A percentile compares a stretch with the other conserved stretches of the same genome.
Conservation (phyloP, 1,284 basidiomycete genomes). For the Microbotryum saponariae region DNA sequence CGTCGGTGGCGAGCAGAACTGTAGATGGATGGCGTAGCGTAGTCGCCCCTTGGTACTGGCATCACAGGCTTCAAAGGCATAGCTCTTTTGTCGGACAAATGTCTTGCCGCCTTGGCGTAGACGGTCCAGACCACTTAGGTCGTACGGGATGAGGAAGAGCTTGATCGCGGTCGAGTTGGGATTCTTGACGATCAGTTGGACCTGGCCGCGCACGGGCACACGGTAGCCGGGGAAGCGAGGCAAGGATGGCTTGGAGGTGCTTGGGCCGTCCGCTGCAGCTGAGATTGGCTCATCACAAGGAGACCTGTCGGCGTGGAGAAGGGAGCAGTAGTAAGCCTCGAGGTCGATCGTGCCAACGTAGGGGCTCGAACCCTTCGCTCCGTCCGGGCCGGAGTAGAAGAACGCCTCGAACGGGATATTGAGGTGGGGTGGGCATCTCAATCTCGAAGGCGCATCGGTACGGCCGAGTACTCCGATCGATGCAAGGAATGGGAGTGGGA, state of each 20-base stretch:
- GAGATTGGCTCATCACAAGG: neutral
- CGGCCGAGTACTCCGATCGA: conserved; percentile 40
- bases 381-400: conserved; percentile 36
- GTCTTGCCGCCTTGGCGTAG: conserved; percentile 34
- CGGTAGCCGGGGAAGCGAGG: conserved; percentile 47
- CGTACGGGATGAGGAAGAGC: conserved; percentile 49
- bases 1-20: conserved; percentile 40
- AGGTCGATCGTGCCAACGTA: conserved; percentile 43
- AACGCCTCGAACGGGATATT: conserved; percentile 40
- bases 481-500: conserved; percentile 40
- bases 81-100: conserved; percentile 38
- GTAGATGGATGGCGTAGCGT: conserved; percentile 45
- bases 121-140: conserved; percentile 41
- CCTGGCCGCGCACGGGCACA: conserved; percentile 46
- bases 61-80: conserved; percentile 23
- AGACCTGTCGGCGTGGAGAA: conserved; percentile 7
- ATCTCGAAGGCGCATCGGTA: conserved; percentile 24
- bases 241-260: conserved; percentile 12
- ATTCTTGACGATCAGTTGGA: conserved; percentile 49
- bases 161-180: conserved; percentile 44
- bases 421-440: conserved; percentile 40
- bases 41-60: conserved; percentile 35
- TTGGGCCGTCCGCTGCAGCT: neutral
- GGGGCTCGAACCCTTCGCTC: conserved; percentile 33
- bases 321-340: conserved; percentile 36